These are phyloP conservation scores for Hortaea werneckii DNA, from an alignment of 2,329 filamentous ascomycete genomes.

Conservation along the genomic window DNA sequence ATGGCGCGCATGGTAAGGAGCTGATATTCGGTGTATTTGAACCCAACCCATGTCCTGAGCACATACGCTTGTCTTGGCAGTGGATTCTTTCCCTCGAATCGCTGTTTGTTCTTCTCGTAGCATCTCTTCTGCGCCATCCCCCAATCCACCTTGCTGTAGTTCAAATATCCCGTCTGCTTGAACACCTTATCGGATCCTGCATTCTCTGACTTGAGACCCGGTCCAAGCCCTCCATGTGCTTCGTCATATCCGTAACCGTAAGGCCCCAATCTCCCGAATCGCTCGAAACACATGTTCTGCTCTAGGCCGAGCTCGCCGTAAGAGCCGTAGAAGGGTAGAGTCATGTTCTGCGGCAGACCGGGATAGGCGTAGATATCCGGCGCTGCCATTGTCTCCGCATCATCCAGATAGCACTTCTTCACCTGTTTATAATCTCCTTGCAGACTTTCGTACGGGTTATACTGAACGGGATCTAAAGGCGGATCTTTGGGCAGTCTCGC, in stretches of 20 bases:
- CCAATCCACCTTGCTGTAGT: conserved; percentile 41
- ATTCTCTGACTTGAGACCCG: conserved; percentile 34
- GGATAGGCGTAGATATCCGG: conserved; percentile 59
- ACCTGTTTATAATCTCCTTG: conserved; percentile 30
- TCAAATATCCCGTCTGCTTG: conserved; percentile 36
- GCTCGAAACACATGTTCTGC: conserved; percentile 41
- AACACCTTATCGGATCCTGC: conserved; percentile 41
- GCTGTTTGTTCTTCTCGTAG: conserved; percentile 39
- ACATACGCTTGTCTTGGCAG: conserved; percentile 66
- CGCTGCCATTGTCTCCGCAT: conserved; percentile 42
- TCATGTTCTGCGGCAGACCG: conserved; percentile 40
- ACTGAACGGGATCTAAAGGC: conserved; percentile 29
- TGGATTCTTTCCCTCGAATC: conserved; percentile 32
- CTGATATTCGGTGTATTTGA: conserved; percentile 67
- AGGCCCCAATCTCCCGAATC: conserved; percentile 39
- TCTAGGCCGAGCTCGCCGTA: conserved; percentile 38
- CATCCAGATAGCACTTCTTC: conserved; percentile 54
- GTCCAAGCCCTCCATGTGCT: conserved; percentile 39
- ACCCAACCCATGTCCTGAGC: conserved; percentile 75
- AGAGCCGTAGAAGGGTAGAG: conserved; percentile 38
- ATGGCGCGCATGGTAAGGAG: conserved; percentile 72
- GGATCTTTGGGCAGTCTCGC: conserved; percentile 15
- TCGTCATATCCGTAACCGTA: conserved; percentile 42
- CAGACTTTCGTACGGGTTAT: conserved; percentile 38
- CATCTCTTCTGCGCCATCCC: conserved; percentile 38